phyloP scores from a whole-genome alignment of 202 grass and related monocot genomes.

The Digitaria exilis region DNA sequence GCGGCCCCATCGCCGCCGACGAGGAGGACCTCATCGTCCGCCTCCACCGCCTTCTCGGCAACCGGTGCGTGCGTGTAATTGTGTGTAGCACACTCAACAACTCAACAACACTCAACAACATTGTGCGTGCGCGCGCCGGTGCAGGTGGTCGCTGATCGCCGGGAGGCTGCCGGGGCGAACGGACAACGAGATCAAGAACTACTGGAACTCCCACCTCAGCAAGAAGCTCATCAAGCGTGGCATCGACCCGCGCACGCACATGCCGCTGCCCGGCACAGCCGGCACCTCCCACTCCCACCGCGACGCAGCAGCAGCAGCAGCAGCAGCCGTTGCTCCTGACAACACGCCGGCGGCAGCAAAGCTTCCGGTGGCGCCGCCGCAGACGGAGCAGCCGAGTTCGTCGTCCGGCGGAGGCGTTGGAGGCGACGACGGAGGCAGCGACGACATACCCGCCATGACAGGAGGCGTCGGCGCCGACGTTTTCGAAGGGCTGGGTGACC shows the following conservation, averaged over 20 bases:
- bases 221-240: conserved; percentile 80
- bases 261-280: conserved; percentile 28
- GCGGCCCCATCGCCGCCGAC: conserved; percentile 67
- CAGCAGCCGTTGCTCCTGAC: background rate
- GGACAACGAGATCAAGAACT: conserved; percentile 95
- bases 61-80: conserved; percentile 53
- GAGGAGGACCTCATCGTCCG: conserved; percentile 96
- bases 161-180: conserved; percentile 80
- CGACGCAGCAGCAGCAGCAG: background rate
- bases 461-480: background rate
- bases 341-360: background rate
- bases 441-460: conserved; percentile 5
- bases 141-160: conserved; percentile 88
- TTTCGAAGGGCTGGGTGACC: conserved; percentile 3
- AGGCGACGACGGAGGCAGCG: background rate
- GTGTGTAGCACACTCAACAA: background rate
- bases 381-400: background rate
- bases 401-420: conserved; percentile 7
- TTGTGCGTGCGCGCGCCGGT: background rate
- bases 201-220: conserved; percentile 90
- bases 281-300: background rate
- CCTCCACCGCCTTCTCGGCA: conserved; percentile 91
- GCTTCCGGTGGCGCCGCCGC: background rate
- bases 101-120: no score
- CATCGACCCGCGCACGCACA: conserved; percentile 79